Base-by-base conservation (phyloP, 805 yeast species). In the Sugiyamaella chiloensis region DNA sequence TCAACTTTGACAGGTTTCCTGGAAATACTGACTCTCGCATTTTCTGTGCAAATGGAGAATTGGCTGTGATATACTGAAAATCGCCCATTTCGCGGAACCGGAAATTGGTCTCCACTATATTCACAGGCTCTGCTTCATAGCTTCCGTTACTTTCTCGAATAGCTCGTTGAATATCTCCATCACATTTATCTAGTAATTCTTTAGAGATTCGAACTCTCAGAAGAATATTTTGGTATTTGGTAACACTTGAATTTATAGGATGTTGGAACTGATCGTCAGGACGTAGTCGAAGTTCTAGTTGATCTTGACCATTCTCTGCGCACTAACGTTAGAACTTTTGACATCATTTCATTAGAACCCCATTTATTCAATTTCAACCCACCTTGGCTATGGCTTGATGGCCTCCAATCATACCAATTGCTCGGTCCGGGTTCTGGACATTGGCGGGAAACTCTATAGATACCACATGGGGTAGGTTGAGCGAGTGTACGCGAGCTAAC, bases 31-130 rank as follows among this genome's bases (percentile, higher is more conserved):
- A 69, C 1, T 56, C 47, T 29, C 67, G 57, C 41, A 76, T 64
- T 19, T 60, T 69, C 5, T 64, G 53, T 1, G 76, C 72, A 52
- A 81, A 76, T 1, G 69, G 62, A 11, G 84, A 82, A 55, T 78
- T 74, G 42, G 74, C 75, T 9, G 88, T 77, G 26, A 78, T 69
- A 53, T 78, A 76, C 63, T 93, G 98, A 63, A 88, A 91, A 65
- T 90, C 98, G 0, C 91, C 82, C 74, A 89, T 78, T 54, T 86
- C 87, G 56, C 96, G 76, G 63, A 91, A 91, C 53, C 85, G 76
- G 59, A 81, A 83, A 14, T 83, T 83, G 49, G 79, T 75, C 56
- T 80, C 79, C 16, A 88, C 71, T 16, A 87, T 75, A 0, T 83
- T 89, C 3, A 78, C 74, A 0, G 96, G 91, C 39, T 72, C 71